A percentile compares a stretch with the other conserved stretches of the same genome.
These are phyloP conservation scores for Fusarium irregulare DNA, from an alignment of 2,329 filamentous ascomycete genomes.

Conservation along the genomic window DNA sequence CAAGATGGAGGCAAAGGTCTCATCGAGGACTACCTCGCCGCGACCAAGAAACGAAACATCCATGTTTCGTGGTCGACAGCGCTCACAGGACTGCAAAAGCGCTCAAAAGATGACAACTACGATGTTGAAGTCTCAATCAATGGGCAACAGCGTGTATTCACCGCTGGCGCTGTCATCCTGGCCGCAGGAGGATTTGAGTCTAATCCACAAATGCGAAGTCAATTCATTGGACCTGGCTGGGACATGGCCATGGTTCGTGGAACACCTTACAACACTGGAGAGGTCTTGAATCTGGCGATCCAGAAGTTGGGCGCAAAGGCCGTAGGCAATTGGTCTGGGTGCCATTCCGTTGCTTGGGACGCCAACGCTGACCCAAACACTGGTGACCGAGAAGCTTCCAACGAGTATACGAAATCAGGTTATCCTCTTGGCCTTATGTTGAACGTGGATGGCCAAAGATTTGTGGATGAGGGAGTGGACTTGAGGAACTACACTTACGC, in stretches of 20 bases:
- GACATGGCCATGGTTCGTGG: constrained; percentile 46
- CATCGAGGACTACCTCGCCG: constrained; percentile 16
- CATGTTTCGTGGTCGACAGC: constrained; percentile 13
- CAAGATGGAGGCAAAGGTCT: constrained; percentile 19
- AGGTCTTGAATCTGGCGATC: constrained; percentile 1
- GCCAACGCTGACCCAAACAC: constrained; percentile 18
- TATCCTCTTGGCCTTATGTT: constrained; percentile 21
- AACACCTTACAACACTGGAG: constrained; percentile 28
- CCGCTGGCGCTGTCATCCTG: neutral
- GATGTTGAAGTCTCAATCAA: neutral
- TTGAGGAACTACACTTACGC: constrained; percentile 23
- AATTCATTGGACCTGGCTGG: constrained; percentile 58
- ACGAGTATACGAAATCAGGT: constrained; percentile 22
- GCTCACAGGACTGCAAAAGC: neutral
- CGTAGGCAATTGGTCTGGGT: constrained; percentile 13
- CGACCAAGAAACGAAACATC: neutral
- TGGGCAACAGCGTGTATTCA: neutral
- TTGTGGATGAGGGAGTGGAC: constrained; percentile 16
- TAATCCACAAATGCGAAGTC: constrained; percentile 66
- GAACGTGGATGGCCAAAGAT: constrained; percentile 7
- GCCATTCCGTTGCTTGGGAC: constrained; percentile 18
- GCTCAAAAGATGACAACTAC: neutral
- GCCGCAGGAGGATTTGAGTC: constrained; percentile 48
- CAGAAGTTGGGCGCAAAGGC: constrained; percentile 1
- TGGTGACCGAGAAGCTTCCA: constrained; percentile 15